Percentiles rank a stretch among this genome's conserved stretches.
Conservation (phyloP, 331 rosid species). For the Stylosanthes scabra region DNA sequence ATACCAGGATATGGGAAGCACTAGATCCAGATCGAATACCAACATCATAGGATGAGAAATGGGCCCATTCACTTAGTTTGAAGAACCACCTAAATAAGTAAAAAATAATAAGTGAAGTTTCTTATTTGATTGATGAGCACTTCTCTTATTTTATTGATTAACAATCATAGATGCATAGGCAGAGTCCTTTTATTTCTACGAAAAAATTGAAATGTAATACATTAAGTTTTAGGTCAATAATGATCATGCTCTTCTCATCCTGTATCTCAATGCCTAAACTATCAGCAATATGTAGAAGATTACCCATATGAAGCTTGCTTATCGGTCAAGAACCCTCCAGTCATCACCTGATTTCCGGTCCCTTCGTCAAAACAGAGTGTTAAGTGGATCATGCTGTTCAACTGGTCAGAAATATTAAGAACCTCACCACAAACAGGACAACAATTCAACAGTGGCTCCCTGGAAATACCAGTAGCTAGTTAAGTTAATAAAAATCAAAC, state of each 20-base stretch:
- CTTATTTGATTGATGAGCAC: constrained; percentile 27
- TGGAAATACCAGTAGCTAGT: constrained; percentile 50
- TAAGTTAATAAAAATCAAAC: constrained; percentile 37
- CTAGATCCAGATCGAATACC: constrained; percentile 93
- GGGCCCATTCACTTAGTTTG: constrained; percentile 97
- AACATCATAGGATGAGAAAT: constrained; percentile 84
- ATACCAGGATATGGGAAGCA: constrained; percentile 92
- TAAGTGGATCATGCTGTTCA: constrained; percentile 81
- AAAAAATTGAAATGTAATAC: constrained; percentile 13
- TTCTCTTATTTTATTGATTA: constrained; percentile 21
- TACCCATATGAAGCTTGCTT: constrained; percentile 95
- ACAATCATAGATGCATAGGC: constrained; percentile 34
- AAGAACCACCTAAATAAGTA: constrained; percentile 78
- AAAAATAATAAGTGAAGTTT: constrained; percentile 13
- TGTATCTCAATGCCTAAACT: constrained; percentile 9
- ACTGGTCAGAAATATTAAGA: constrained; percentile 75
- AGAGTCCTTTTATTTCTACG: constrained; percentile 26
- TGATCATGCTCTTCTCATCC: constrained; percentile 13
- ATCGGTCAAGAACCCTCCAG: constrained; percentile 97
- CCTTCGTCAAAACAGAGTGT: constrained; percentile 97
- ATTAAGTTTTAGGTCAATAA: constrained; percentile 14
- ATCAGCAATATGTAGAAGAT: constrained; percentile 40
- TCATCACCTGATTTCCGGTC: constrained; percentile 96
- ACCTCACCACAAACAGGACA: constrained; percentile 98
- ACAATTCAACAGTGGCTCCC: constrained; percentile 83